These are phyloP conservation scores for Geosmithia morbida DNA, from an alignment of 2,329 filamentous ascomycete species.

Conservation along the genomic window DNA sequence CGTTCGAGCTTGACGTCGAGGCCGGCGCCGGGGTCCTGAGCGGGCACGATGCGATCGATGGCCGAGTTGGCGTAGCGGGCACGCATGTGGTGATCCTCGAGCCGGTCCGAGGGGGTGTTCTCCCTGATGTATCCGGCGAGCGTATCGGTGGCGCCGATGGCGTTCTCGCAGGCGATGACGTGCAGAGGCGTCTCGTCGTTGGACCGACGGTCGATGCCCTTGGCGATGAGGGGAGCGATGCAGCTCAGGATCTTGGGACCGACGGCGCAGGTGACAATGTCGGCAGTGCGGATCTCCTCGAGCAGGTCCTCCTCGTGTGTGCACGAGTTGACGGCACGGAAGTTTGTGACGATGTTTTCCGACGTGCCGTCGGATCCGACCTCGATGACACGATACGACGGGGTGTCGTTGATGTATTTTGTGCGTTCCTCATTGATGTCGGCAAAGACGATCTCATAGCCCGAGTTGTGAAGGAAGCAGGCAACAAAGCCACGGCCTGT, in stretches of 20 bases:
- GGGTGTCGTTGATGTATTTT: constrained; percentile 57
- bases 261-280: constrained; percentile 91
- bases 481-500: constrained; percentile 66
- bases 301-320: constrained; percentile 69
- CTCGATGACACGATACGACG: constrained; percentile 84
- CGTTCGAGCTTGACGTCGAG: constrained; percentile 93
- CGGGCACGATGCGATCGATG: constrained; percentile 95
- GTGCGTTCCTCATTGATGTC: constrained; percentile 84
- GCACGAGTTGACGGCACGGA: constrained; percentile 93
- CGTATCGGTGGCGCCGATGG: constrained; percentile 84
- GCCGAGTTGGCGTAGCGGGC: constrained; percentile 94
- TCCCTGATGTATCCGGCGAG: constrained; percentile 70
- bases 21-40: constrained; percentile 65
- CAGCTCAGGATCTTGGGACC: constrained; percentile 94
- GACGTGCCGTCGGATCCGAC: constrained; percentile 73
- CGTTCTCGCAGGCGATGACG: constrained; percentile 97
- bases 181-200: constrained; percentile 52
- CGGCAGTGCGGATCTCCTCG: constrained; percentile 72
- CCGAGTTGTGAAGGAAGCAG: constrained; percentile 86
- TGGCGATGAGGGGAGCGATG: constrained; percentile 89
- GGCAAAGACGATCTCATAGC: constrained; percentile 91
- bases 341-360: constrained; percentile 79
- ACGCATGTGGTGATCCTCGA: constrained; percentile 54
- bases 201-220: constrained; percentile 74
- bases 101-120: constrained; percentile 54